These are phyloP conservation scores for Cyphellophora attinorum DNA, from an alignment of 2,329 filamentous ascomycete genomes.

Conservation along the genomic window DNA sequence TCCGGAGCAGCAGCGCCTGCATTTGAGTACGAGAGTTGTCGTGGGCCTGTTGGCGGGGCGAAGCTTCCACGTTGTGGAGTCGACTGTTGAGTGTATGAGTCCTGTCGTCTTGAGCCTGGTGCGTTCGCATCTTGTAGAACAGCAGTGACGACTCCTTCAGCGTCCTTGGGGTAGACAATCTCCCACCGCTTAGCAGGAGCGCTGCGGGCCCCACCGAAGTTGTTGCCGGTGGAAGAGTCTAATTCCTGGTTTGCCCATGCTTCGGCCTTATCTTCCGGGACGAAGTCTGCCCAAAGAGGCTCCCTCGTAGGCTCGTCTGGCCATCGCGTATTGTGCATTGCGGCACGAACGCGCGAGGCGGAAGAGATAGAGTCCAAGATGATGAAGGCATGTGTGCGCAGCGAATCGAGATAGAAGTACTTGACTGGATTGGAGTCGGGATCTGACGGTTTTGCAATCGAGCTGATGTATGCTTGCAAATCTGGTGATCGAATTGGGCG, in stretches of 20 bases:
- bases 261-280: conserved; percentile 63
- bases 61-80: no score
- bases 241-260: conserved; percentile 68
- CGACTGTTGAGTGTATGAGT: no score
- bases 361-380: conserved; percentile 59
- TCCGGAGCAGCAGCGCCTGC: conserved; percentile 2
- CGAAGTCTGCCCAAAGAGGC: conserved; percentile 77
- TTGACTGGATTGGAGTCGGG: conserved; percentile 49
- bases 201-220: conserved; percentile 28
- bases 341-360: conserved; percentile 65
- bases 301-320: conserved; percentile 79
- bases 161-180: conserved; percentile 56
- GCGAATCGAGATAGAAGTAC: conserved; percentile 69
- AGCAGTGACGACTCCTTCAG: conserved; percentile 48
- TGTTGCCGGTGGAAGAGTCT: conserved; percentile 21
- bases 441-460: conserved; percentile 52
- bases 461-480: conserved; percentile 59
- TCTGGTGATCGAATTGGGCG: conserved; percentile 64
- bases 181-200: conserved; percentile 53
- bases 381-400: conserved; percentile 81
- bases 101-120: background rate
- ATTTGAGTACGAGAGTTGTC: no score
- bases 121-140: conserved; percentile 42
- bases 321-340: conserved; percentile 72
- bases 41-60: conserved; percentile 4